phyloP scores from a whole-genome alignment of 371 early-diverging fungal species.

The Syncephalastrum racemosum region DNA sequence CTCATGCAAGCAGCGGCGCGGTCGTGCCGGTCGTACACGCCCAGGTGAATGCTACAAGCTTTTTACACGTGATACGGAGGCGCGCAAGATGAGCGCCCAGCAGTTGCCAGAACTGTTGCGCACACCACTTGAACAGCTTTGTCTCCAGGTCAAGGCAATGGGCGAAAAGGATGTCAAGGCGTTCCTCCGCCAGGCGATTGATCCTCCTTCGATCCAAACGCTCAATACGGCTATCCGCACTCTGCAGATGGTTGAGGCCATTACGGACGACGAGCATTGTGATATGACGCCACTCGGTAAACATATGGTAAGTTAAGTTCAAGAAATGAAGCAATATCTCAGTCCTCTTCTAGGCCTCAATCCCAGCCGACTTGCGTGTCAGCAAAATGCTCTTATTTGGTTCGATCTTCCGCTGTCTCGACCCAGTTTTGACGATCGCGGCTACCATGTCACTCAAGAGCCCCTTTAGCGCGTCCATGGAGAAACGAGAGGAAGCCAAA shows the following conservation, averaged over 20 bases:
- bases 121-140: conserved; percentile 79
- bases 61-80: conserved; percentile 53
- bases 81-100: conserved; percentile 56
- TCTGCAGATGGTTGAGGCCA: conserved; percentile 59
- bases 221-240: conserved; percentile 61
- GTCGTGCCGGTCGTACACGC: conserved; percentile 91
- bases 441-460: conserved; percentile 75
- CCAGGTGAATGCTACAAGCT: conserved; percentile 81
- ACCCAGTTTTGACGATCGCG: conserved; percentile 79
- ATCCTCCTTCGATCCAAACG: conserved; percentile 71
- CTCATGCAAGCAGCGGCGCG: conserved; percentile 88
- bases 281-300: conserved; percentile 86
- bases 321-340: neutral
- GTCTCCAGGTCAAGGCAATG: conserved; percentile 80
- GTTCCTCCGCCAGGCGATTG: conserved; percentile 66
- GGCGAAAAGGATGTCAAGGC: conserved; percentile 56
- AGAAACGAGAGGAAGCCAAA: conserved; percentile 62
- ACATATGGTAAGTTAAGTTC: conserved; percentile 56
- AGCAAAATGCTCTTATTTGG: conserved; percentile 89
- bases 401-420: conserved; percentile 78
- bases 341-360: conserved; percentile 47
- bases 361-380: conserved; percentile 89
- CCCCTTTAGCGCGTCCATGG: conserved; percentile 69
- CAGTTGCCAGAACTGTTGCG: conserved; percentile 80
- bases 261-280: conserved; percentile 45